A percentile compares a stretch with the other conserved stretches of the same genome.
Evolutionary conservation across 495 filamentous ascomycete genomes (phyloP).

Genomic region (Neurospora sp.): DNA sequence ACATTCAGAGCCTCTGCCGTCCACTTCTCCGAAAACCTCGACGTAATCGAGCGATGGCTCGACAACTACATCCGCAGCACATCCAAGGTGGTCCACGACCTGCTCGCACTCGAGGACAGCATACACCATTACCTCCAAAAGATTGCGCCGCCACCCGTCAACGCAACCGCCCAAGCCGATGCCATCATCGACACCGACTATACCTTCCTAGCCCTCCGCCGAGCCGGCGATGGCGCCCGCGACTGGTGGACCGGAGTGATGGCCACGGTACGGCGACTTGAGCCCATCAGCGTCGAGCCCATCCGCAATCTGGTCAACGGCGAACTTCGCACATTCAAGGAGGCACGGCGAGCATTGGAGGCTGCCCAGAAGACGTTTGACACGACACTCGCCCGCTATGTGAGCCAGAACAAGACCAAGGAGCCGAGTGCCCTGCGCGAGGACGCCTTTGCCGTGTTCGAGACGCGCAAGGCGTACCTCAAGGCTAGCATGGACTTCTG

Average conservation of each 20-base stretch:
- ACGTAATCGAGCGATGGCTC: constrained; percentile 86
- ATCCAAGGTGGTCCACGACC: constrained; percentile 65
- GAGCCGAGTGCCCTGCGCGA: constrained; percentile 84
- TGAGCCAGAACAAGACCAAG: constrained; percentile 80
- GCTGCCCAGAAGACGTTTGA: constrained; percentile 78
- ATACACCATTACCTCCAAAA: constrained; percentile 67
- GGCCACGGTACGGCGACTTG: constrained; percentile 59
- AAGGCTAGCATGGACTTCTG: constrained; percentile 92
- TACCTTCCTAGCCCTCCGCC: constrained; percentile 73
- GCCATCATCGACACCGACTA: constrained; percentile 90
- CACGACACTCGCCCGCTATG: constrained; percentile 65
- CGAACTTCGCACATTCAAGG: constrained; percentile 55
- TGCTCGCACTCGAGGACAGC: constrained; percentile 55
- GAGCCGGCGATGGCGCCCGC: constrained; percentile 71
- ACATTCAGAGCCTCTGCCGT: constrained; percentile 83
- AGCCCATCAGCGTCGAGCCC: constrained; percentile 67
- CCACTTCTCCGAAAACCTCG: constrained; percentile 88
- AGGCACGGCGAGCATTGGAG: constrained; percentile 64
- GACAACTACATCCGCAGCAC: constrained; percentile 74
- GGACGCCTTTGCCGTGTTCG: constrained; percentile 93
- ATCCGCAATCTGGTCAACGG: constrained; percentile 63
- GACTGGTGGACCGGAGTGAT: constrained; percentile 81
- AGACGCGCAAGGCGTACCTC: constrained; percentile 83
- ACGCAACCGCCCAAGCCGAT: constrained; percentile 61
- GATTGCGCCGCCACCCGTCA: constrained; percentile 56